phyloP scores from a whole-genome alignment of 1,139 yeast genomes.

The Kluyveromyces sp. region DNA sequence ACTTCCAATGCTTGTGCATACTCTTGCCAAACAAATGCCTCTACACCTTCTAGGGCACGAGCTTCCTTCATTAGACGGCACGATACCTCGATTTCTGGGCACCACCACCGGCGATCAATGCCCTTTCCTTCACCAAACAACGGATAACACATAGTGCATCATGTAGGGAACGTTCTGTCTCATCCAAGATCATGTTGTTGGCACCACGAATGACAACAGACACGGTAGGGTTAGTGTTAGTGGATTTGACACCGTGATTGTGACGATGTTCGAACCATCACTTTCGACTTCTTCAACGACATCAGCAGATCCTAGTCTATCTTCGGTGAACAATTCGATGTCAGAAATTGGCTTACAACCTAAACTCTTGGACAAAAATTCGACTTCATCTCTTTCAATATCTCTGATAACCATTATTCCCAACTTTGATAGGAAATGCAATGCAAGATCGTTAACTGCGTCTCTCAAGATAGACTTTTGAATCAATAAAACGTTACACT shows the following conservation, averaged over 20 bases:
- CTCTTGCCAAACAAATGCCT: slow-evolving; percentile 91
- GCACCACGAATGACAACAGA: slow-evolving; percentile 95
- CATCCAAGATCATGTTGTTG: slow-evolving; percentile 80
- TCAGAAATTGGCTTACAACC: slow-evolving; percentile 98
- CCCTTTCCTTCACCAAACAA: slow-evolving; percentile 89
- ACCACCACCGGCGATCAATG: slow-evolving; percentile 97
- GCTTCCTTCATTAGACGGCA: slow-evolving; percentile 74
- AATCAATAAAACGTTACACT: slow-evolving; percentile 87
- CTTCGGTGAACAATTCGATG: slow-evolving; percentile 85
- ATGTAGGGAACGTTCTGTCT: slow-evolving; percentile 92
- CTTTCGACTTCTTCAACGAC: slow-evolving; percentile 87
- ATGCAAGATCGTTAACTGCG: slow-evolving; percentile 93
- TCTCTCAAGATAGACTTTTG: slow-evolving; percentile 94
- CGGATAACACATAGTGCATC: slow-evolving; percentile 96
- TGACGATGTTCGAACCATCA: slow-evolving; percentile 86
- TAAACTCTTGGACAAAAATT: slow-evolving; percentile 80
- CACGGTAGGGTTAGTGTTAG: slow-evolving; percentile 60
- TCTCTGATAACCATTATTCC: slow-evolving; percentile 93
- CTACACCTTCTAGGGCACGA: slow-evolving; percentile 74
- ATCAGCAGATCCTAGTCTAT: slow-evolving; percentile 86
- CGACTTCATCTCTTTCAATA: slow-evolving; percentile 94
- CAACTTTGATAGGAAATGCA: slow-evolving; percentile 86
- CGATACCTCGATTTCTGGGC: slow-evolving; percentile 94
- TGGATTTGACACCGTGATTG: slow-evolving; percentile 69
- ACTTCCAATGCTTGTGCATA: slow-evolving; percentile 94